Percentiles rank a stretch among this genome's conserved stretches.
These are phyloP conservation scores for Aspergillus cristatus DNA, from an alignment of 495 filamentous ascomycete species.

Conservation along the genomic window DNA sequence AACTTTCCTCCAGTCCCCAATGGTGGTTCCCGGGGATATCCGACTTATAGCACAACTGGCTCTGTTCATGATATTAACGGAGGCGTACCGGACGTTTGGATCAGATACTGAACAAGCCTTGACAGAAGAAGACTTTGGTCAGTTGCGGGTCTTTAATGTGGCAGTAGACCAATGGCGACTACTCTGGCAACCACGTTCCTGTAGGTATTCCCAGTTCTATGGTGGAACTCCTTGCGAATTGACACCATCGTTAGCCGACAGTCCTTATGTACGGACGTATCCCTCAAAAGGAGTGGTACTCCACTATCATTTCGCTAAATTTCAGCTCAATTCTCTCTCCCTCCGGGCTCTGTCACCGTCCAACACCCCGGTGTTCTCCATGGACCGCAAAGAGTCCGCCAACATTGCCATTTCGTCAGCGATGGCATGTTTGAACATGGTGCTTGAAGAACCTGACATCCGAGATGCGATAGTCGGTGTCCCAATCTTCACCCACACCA, in stretches of 20 bases:
- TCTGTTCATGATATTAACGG: conserved; percentile 47
- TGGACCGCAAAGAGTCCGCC: conserved; percentile 45
- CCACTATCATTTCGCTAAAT: conserved; percentile 54
- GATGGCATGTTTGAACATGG: conserved; percentile 45
- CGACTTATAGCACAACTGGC: conserved; percentile 48
- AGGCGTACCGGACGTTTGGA: conserved; percentile 49
- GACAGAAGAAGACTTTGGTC: conserved; percentile 44
- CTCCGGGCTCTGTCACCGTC: conserved; percentile 43
- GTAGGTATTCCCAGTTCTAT: conserved; percentile 21
- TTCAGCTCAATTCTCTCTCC: conserved; percentile 51
- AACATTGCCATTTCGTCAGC: conserved; percentile 50
- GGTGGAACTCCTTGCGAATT: too few species aligned
- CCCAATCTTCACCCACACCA: conserved; percentile 51
- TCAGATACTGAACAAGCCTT: conserved; percentile 44
- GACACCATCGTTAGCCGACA: conserved; percentile 32
- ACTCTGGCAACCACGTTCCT: conserved; percentile 45
- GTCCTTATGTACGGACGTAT: conserved; percentile 45
- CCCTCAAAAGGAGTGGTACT: conserved; percentile 50
- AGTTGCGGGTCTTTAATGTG: conserved; percentile 43
- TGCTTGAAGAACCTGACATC: conserved; percentile 47
- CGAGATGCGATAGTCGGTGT: conserved; percentile 51
- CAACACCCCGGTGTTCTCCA: conserved; percentile 42
- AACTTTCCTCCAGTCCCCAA: conserved; percentile 37
- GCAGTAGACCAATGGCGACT: conserved; percentile 49
- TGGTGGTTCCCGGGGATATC: conserved; percentile 42